Base-by-base conservation (phyloP, 2,329 filamentous ascomycete species). In the Sporothrix euskadiensis region DNA sequence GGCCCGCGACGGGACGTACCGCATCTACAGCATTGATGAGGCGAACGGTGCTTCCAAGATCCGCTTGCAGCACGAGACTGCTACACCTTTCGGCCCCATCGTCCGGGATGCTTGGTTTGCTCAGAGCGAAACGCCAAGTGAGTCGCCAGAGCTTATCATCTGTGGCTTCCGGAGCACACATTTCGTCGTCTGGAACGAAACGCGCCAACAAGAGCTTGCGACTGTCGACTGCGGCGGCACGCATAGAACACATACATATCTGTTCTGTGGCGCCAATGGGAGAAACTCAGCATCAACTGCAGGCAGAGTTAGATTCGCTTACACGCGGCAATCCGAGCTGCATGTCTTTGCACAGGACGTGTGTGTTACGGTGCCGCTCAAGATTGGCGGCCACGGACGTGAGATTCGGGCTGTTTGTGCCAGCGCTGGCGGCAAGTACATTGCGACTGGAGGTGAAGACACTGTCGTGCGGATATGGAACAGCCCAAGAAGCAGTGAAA, bases 101-200 rank as follows among this genome's bases (percentile, higher is more conserved):
- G 87, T 98, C 52, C 93, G 97, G 80, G 90, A 90, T 0, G 86
- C 91, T 0, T 91, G 88, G 82, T 87, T 95, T 74, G 77, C 75
- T 10, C 80, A 59, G n/a, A 69, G 74, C 32, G 78, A 78, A 52
- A 73, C 77, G 0, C 80, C 80, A 0, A 80, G 84, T 1, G 32
- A 16, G 8, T 66, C 70, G 9, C 69, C 74, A 4, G 85, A 92
- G 65, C 83, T 97, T 0, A 83, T 94, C 39, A 83, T 97, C 14
- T 92, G 91, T 79, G 95, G 95, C 3, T 98, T 98, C 82, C 89
- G 88, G 72, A 90, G 92, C 79, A 93, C 90, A 75, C 85, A 89
- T 65, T 97, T 98, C 79, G 84, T 97, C 14, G 87, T 95, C 10
- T 96, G 93, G 88, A 93, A 97, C 79, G 90, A 92, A 79, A 90